A percentile compares a stretch with the other conserved stretches of the same genome.
phyloP scores from a whole-genome alignment of 2,329 filamentous ascomycete genomes.

The Pseudocercospora ulei region DNA sequence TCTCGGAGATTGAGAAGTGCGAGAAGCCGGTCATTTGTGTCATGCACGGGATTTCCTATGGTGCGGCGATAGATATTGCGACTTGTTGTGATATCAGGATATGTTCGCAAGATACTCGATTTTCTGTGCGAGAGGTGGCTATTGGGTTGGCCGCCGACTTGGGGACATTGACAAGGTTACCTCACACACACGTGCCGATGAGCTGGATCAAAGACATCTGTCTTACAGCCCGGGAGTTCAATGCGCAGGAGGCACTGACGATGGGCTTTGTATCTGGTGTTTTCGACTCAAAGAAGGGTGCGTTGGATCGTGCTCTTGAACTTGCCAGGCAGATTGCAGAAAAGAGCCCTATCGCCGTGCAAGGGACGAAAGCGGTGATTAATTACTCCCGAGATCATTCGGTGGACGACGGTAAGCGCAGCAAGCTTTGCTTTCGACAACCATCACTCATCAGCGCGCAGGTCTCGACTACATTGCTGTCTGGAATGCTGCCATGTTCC shows the following conservation, averaged over 20 bases:
- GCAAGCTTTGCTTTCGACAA: constrained; percentile 41
- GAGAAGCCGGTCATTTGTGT: constrained; percentile 83
- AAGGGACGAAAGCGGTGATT: constrained; percentile 77
- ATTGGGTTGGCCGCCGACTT: constrained; percentile 73
- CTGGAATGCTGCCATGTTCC: constrained; percentile 26
- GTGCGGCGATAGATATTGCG: constrained; percentile 63
- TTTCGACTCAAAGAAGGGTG: constrained; percentile 50
- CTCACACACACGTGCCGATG: constrained; percentile 59
- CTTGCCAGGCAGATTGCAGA: constrained; percentile 57
- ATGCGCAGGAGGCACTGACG: constrained; percentile 55
- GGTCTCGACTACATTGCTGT: constrained; percentile 23
- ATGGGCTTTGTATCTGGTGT: constrained; percentile 64
- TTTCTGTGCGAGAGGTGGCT: constrained; percentile 71
- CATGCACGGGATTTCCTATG: constrained; percentile 67
- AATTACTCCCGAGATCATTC: constrained; percentile 71
- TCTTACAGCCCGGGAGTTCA: constrained; percentile 60
- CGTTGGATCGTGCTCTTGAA: constrained; percentile 51
- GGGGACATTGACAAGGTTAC: constrained; percentile 63
- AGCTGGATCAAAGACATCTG: constrained; percentile 74
- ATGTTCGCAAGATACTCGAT: constrained; percentile 46
- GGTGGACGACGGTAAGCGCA: constrained; percentile 53
- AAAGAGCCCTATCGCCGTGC: constrained; percentile 84
- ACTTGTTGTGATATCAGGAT: constrained; percentile 62
- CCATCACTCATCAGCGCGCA: constrained; percentile 44
- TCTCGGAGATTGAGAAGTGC: constrained; percentile 69